phyloP scores from a whole-genome alignment of 306 rosid species.

The Coriaria nepalensis region DNA sequence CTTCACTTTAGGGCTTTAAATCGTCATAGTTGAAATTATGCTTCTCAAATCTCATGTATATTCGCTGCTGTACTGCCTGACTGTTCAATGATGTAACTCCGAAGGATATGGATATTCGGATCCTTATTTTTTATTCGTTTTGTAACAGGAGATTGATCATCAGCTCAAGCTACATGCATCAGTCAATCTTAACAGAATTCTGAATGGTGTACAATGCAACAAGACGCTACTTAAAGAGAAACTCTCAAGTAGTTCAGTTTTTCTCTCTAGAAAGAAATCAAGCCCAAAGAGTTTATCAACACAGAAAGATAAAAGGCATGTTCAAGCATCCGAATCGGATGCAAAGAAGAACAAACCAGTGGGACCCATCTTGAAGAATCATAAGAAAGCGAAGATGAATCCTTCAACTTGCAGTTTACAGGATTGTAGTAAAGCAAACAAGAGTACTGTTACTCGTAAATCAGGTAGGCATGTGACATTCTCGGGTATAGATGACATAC shows the following conservation, averaged over 20 bases:
- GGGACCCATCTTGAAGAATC: conserved; percentile 41
- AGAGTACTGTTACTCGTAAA: conserved; percentile 17
- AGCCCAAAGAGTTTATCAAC: conserved; percentile 25
- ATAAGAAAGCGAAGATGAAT: conserved; percentile 28
- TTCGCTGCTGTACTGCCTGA: too few species aligned
- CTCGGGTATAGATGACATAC: conserved; percentile 35
- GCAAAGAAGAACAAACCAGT: conserved; percentile 25
- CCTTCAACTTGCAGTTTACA: conserved; percentile 22
- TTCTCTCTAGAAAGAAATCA: conserved; percentile 31
- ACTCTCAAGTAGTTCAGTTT: background rate
- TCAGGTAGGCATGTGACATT: conserved; percentile 40
- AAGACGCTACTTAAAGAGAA: too few species aligned
- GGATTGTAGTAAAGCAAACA: conserved; percentile 23
- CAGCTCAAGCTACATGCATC: background rate
- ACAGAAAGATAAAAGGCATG: conserved; percentile 27
- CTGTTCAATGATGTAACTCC: too few species aligned
- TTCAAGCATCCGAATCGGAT: conserved; percentile 15
- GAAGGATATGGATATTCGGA: background rate
- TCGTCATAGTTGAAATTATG: too few species aligned
- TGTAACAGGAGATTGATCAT: conserved; percentile 5
- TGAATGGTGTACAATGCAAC: conserved; percentile 12
- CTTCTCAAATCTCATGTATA: too few species aligned
- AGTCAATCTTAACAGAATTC: conserved; percentile 11
- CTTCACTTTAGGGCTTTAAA: too few species aligned
- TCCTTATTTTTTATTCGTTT: background rate